These are phyloP conservation scores for Elaeis oleifera DNA, from an alignment of 202 grass and related monocot genomes.

Conservation along the genomic window DNA sequence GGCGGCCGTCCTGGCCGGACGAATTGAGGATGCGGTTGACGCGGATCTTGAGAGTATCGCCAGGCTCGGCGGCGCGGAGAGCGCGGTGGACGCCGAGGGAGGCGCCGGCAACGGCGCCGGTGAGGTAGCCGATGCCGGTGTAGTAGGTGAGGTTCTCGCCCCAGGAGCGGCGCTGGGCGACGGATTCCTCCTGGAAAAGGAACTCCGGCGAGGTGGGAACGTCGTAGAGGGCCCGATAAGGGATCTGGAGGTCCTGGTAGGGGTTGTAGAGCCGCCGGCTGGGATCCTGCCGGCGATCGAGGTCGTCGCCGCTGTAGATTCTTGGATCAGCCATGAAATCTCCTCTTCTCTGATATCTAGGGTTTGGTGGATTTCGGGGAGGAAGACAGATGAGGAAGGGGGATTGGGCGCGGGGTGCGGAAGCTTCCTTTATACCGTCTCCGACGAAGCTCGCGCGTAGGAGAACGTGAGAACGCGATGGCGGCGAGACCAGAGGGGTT, in stretches of 20 bases:
- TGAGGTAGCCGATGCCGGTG: conserved; percentile 69
- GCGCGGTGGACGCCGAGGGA: conserved; percentile 62
- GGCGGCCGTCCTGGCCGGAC: conserved; percentile 70
- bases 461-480: no score
- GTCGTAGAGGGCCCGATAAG: conserved; percentile 59
- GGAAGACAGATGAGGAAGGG: no score
- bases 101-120: conserved; percentile 52
- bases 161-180: conserved; percentile 73
- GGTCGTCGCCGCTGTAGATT: conserved; percentile 34
- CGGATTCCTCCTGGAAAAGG: conserved; percentile 75
- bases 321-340: conserved; percentile 34
- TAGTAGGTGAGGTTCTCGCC: conserved; percentile 95
- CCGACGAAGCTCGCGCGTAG: no score
- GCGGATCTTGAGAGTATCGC: conserved; percentile 70
- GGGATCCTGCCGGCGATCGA: conserved; percentile 1
- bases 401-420: no score
- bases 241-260: conserved; percentile 58
- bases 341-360: no score
- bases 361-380: no score
- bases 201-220: conserved; percentile 81
- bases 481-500: no score
- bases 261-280: conserved; percentile 61
- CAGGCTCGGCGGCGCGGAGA: conserved; percentile 40
- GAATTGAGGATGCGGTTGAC: conserved; percentile 81
- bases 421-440: no score